Evolutionary conservation across 1,284 basidiomycete genomes (phyloP).

Genomic region (Ganoderma lingzhi): DNA sequence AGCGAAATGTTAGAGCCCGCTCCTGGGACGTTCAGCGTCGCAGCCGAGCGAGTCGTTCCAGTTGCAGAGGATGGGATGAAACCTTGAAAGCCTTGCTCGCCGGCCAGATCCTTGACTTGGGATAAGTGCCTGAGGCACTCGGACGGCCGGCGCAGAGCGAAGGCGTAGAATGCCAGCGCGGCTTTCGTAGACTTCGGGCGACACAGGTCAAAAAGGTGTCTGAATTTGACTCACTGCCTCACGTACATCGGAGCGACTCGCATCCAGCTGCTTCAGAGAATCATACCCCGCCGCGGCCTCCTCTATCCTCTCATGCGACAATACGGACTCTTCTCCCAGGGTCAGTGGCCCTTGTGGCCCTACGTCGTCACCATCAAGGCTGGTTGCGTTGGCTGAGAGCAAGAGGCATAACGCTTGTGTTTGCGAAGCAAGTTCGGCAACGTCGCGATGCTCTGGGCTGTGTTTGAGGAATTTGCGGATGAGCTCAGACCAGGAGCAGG

Average conservation of each 20-base stretch:
- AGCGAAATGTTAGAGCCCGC: conserved; percentile 50
- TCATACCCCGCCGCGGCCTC: conserved; percentile 63
- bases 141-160: conserved; percentile 71
- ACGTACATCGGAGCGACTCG: conserved; percentile 69
- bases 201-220: conserved; percentile 16
- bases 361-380: conserved; percentile 52
- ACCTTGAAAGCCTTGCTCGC: conserved; percentile 57
- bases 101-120: conserved; percentile 60
- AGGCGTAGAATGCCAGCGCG: conserved; percentile 78
- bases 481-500: conserved; percentile 81
- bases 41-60: conserved; percentile 51
- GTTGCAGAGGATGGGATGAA: conserved; percentile 57
- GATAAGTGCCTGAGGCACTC: conserved; percentile 69
- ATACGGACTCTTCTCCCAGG: conserved; percentile 62
- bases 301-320: conserved; percentile 60
- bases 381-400: conserved; percentile 53
- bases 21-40: conserved; percentile 47
- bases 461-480: conserved; percentile 92
- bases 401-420: conserved; percentile 71
- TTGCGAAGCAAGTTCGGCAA: conserved; percentile 73
- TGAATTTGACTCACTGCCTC: conserved; percentile 22
- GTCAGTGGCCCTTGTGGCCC: conserved; percentile 49
- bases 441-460: conserved; percentile 63
- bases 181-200: conserved; percentile 62
- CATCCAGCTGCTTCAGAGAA: conserved; percentile 56